Percentiles rank a stretch among this genome's conserved stretches.
Conservation (phyloP, 345 rosid species). For the Trapa bicornis region DNA sequence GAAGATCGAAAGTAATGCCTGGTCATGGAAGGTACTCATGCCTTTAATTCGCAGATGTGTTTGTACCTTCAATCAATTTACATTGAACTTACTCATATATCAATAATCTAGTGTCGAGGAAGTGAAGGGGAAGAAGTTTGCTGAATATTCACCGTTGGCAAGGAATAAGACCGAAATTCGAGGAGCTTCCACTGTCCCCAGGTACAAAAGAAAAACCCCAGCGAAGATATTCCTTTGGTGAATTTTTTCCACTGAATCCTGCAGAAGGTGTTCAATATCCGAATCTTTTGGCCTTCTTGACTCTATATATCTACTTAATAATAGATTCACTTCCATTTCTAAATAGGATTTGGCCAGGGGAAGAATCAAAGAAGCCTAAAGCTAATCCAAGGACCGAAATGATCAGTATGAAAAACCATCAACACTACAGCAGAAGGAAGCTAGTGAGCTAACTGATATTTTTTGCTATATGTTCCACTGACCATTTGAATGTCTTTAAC, state of each 20-base stretch:
- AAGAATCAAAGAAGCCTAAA: conserved; percentile 28
- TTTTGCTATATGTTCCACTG: neutral
- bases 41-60: conserved; percentile 8
- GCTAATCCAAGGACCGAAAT: conserved; percentile 22
- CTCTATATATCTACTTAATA: neutral
- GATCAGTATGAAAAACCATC: conserved; percentile 45
- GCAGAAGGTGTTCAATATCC: neutral
- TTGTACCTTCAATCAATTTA: conserved; percentile 2
- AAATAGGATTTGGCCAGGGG: conserved; percentile 33
- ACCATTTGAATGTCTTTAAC: neutral
- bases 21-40: conserved; percentile 36
- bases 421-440: conserved; percentile 85
- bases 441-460: conserved; percentile 13
- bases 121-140: conserved; percentile 27
- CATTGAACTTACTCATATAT: conserved; percentile 1
- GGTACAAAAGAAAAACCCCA: conserved; percentile 24
- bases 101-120: conserved; percentile 28
- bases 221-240: no score
- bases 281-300: neutral
- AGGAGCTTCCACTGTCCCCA: conserved; percentile 27
- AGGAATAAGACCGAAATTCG: conserved; percentile 26
- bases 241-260: neutral
- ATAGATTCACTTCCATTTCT: neutral
- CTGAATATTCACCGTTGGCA: conserved; percentile 25
- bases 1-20: conserved; percentile 20